Base-by-base conservation (phyloP, 2,329 filamentous ascomycete genomes). In the Raffaelea deltoideospora region DNA sequence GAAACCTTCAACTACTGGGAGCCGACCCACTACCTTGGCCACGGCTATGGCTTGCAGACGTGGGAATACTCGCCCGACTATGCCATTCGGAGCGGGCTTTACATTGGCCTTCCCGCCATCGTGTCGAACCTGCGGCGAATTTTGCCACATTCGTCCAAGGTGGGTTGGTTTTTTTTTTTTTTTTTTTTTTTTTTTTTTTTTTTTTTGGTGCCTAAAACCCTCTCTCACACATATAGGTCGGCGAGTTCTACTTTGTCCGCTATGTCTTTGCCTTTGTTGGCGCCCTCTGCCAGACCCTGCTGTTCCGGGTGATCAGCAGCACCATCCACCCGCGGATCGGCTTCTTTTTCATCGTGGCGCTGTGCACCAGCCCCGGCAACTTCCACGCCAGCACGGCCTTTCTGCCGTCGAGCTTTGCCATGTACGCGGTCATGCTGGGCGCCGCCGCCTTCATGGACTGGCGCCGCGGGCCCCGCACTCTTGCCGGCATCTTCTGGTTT, bases 1-100 rank as follows among this genome's bases (percentile, higher is more conserved):
- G 90, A 98, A 63, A 88, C 88, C 10, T 98, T 93, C 69, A 98
- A 98, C 56, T 98, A 94, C 64, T 98, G 88, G 86, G 90, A 98
- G 51, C 88, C 90, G 0, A 76, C 87, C 0, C 90, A 98, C 58
- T 98, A 95, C 57, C 70, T 98, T 21, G 80, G 76, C 41, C 86
- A 95, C 63, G 83, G 84, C 48, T 88, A 93, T 52, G 90, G 88
- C 28, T 67, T 95, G 35, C 87, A 98, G 61, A 98, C 90, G 1
- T 98, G 90, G 90, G 90, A 98, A 58, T 98, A 96, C 59, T 93
- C 88, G 1, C 90, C 90, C 5, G 79, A 88, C 40, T 96, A 82
- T 58, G 83, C 86, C 35, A 95, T 98, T 48, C 77, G 90, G 44
- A 95, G 86, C 60, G 98, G 90, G 90, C 66, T 86, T 18, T 98